Conservation (phyloP, 2,329 filamentous ascomycete genomes). For the Apiospora aurea region DNA sequence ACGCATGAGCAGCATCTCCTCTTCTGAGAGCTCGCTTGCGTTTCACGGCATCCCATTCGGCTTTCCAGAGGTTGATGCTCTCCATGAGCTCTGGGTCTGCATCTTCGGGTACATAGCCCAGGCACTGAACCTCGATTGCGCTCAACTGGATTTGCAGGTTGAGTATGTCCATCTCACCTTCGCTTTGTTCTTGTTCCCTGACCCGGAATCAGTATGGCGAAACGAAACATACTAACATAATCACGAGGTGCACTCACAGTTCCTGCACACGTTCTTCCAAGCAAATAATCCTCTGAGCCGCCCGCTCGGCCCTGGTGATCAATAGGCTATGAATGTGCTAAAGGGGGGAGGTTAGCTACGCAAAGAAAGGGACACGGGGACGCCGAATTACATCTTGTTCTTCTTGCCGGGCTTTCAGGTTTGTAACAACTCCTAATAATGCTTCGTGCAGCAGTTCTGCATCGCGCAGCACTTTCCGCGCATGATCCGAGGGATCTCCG, state of each 20-base stretch:
- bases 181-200: slow-evolving; percentile 62
- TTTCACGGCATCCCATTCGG: slow-evolving; percentile 63
- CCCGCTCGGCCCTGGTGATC: slow-evolving; percentile 62
- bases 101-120: slow-evolving; percentile 53
- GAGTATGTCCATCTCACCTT: slow-evolving; percentile 66
- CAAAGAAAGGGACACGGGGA: background rate
- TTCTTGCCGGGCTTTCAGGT: slow-evolving; percentile 62
- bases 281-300: slow-evolving; percentile 64
- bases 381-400: slow-evolving; percentile 60
- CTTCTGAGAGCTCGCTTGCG: slow-evolving; percentile 48
- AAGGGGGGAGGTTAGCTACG: slow-evolving; percentile 33
- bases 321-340: slow-evolving; percentile 69
- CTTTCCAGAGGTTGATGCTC: slow-evolving; percentile 68
- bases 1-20: slow-evolving; percentile 16
- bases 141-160: slow-evolving; percentile 69
- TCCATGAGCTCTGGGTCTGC: slow-evolving; percentile 63
- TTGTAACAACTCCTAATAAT: slow-evolving; percentile 56
- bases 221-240: background rate
- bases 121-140: slow-evolving; percentile 66
- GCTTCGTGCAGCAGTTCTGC: slow-evolving; percentile 57
- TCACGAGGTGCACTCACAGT: slow-evolving; percentile 52
- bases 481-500: slow-evolving; percentile 34
- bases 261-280: slow-evolving; percentile 65
- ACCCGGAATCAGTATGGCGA: slow-evolving; percentile 28
- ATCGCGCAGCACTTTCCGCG: slow-evolving; percentile 45